Evolutionary conservation across 1,139 yeast genomes (phyloP).

Genomic region (Geotrichum cucujoidarum): DNA sequence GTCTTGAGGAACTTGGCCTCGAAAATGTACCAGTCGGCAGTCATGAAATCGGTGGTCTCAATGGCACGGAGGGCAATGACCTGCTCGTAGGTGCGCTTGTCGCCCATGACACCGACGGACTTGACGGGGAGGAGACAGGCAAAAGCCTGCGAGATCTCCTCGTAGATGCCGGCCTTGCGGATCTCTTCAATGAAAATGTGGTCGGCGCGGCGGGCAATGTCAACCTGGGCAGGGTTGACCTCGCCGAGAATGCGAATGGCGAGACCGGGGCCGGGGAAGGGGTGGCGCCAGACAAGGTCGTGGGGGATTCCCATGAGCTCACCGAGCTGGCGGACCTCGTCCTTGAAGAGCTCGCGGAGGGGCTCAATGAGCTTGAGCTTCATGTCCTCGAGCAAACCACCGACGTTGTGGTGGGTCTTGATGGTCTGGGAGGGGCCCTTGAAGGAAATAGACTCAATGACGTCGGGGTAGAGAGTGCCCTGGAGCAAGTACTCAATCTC

Average conservation of each 20-base stretch:
- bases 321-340: constrained; percentile 96
- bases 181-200: constrained; percentile 93
- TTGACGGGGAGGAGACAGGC: constrained; percentile 96
- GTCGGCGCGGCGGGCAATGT: constrained; percentile 96
- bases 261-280: constrained; percentile 99
- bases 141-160: constrained; percentile 93
- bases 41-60: constrained; percentile 97
- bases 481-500: constrained; percentile 91
- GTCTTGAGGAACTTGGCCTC: constrained; percentile 88
- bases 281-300: constrained; percentile 98
- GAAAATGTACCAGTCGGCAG: constrained; percentile 97
- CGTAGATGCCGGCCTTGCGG: constrained; percentile 84
- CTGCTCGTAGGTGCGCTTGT: constrained; percentile 97
- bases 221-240: constrained; percentile 87
- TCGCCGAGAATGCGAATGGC: constrained; percentile 97
- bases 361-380: constrained; percentile 97
- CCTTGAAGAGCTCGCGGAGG: constrained; percentile 95
- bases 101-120: constrained; percentile 99
- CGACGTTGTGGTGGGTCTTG: constrained; percentile 98
- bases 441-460: constrained; percentile 95
- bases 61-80: constrained; percentile 98
- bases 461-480: constrained; percentile 98
- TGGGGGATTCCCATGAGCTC: constrained; percentile 92
- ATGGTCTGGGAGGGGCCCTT: constrained; percentile 99
- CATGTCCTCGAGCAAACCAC: constrained; percentile 96